Evolutionary conservation across 2,329 filamentous ascomycete species (phyloP), one percentile per base, ranked within the genome.

Genomic region (Pseudocercospora ulei): DNA sequence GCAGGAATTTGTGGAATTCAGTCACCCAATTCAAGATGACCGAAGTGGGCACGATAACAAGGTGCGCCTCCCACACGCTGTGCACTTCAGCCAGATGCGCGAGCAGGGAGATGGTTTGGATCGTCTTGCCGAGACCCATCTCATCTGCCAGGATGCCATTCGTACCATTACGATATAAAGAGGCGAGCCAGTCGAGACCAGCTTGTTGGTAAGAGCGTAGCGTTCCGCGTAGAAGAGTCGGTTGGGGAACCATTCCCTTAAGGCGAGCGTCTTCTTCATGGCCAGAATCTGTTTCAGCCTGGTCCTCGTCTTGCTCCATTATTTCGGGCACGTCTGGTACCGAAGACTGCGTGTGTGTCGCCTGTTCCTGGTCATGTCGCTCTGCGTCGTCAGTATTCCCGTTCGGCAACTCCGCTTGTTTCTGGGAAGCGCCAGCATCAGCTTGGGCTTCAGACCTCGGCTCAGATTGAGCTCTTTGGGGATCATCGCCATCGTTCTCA

Each of bases 21-120:
- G 96, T 96, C 61, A 98, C 92, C 90, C 90, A 98, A 58, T 98
- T 98, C 49, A 98, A 75, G 72, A 98, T 95, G 33, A 98, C 92
- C 62, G 87, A 96, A 2, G 90, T 98, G 1, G 90, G 90, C 1
- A 98, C 90, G 44, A 98, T 82, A 33, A 98, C 84, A 14, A 98
- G 68, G 66, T 98, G 90, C 1, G 90, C 86, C 0, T 92, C 90
- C 92, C 90, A 98, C 3, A 93, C 78, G 55, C 86, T 77, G 57
- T 94, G 82, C 24, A 85, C 73, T 46, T 87, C 87, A 5, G 92
- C 90, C 22, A 98, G 71, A 59, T 98, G 88, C 3, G 90, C 90
- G 23, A 98, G 70, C 2, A 98, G 68, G 3, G 92, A 80, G 54
- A 98, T 98, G 0, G 90, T 98, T 59, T 98, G 90, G 30, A 98